These are phyloP conservation scores for Monilinia fructicola DNA, from an alignment of 2,329 filamentous ascomycete genomes.

Conservation along the genomic window DNA sequence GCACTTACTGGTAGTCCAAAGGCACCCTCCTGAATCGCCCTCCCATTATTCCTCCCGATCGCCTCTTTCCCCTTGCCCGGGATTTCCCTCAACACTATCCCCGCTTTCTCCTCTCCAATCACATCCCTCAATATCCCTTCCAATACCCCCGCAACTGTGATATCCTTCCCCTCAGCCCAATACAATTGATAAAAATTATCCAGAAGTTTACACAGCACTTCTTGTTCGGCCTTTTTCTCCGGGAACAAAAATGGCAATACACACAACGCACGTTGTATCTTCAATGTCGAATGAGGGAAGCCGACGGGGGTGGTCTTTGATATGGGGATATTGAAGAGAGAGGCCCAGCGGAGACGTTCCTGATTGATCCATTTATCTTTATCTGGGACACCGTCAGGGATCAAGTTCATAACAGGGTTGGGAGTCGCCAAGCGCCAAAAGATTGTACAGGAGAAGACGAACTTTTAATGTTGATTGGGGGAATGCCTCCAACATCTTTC, in stretches of 20 bases:
- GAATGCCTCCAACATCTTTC: slow-evolving; percentile 52
- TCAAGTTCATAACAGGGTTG: too few species aligned
- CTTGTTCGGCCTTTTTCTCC: neutral
- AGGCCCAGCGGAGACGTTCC: slow-evolving; percentile 56
- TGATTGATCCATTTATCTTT: slow-evolving; percentile 57
- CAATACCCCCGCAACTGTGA: neutral
- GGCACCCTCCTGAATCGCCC: neutral
- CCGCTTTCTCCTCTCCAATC: neutral
- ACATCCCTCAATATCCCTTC: neutral
- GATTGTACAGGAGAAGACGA: slow-evolving; percentile 26
- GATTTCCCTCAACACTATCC: neutral
- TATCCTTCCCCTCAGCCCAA: neutral
- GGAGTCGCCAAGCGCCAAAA: neutral
- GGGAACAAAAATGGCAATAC: neutral
- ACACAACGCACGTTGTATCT: neutral
- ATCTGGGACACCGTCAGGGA: slow-evolving; percentile 43
- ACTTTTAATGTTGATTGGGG: slow-evolving; percentile 59
- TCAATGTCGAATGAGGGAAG: neutral
- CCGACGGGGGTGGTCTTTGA: neutral
- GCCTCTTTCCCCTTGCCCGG: neutral
- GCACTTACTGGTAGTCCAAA: slow-evolving; percentile 4
- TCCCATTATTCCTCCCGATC: neutral
- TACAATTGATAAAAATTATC: neutral
- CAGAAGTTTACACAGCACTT: neutral
- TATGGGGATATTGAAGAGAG: neutral